These are phyloP conservation scores for Candida chilensis DNA, from an alignment of 805 yeast species.

Conservation along the genomic window DNA sequence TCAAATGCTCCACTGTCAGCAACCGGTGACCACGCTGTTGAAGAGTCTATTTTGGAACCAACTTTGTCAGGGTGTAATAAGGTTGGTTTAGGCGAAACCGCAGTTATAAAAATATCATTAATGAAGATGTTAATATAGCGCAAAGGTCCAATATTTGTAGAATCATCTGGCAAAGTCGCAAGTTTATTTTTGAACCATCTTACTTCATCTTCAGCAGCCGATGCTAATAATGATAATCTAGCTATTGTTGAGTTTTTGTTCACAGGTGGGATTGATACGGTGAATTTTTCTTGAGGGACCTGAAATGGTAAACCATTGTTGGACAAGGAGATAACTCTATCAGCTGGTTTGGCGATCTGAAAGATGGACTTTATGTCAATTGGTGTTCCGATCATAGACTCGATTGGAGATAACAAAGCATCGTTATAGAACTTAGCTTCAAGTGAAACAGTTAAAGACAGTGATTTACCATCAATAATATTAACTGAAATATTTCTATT, in stretches of 20 bases:
- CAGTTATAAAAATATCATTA: conserved; percentile 9
- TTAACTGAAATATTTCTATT: conserved; percentile 6
- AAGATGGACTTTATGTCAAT: conserved; percentile 8
- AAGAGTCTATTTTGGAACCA: conserved; percentile 5
- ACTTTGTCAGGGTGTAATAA: conserved; percentile 14
- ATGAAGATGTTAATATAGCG: conserved; percentile 15
- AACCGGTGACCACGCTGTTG: conserved; percentile 12
- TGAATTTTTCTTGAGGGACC: conserved; percentile 10
- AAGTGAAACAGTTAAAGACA: conserved; percentile 9
- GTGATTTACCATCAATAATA: conserved; percentile 13
- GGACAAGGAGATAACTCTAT: conserved; percentile 10
- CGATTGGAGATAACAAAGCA: conserved; percentile 4
- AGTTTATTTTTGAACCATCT: conserved; percentile 9
- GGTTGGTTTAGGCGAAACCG: conserved; percentile 17
- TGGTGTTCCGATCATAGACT: conserved; percentile 2
- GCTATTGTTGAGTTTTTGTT: conserved; percentile 13
- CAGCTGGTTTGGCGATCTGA: conserved; percentile 11
- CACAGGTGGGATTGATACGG: conserved; percentile 11
- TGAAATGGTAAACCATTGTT: conserved; percentile 9
- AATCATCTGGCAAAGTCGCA: conserved; percentile 6
- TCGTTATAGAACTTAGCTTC: conserved; percentile 11
- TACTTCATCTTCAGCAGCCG: conserved; percentile 16
- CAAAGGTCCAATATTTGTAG: conserved; percentile 11
- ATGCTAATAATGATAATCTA: conserved; percentile 13
- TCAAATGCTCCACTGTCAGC: conserved; percentile 15